phyloP scores from a whole-genome alignment of 1,284 basidiomycete genomes.

The Moniliophthora roreri region DNA sequence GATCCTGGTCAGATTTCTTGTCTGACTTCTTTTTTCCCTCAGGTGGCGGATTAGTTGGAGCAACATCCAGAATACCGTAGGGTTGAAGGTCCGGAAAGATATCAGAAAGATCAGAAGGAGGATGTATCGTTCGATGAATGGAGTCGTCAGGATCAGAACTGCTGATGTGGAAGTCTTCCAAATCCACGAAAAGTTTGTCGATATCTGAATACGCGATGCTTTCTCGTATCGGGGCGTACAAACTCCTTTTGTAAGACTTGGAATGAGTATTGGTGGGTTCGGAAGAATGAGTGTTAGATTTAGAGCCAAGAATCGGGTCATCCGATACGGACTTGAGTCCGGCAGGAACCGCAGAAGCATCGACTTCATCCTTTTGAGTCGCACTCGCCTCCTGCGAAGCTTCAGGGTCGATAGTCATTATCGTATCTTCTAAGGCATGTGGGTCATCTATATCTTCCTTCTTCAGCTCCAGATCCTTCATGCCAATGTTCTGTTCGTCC shows the following conservation, averaged over 20 bases:
- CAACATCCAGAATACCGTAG: slow-evolving; percentile 50
- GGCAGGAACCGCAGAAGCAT: background rate
- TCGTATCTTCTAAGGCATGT: slow-evolving; percentile 39
- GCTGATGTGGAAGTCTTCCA: slow-evolving; percentile 43
- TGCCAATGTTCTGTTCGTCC: slow-evolving; percentile 25
- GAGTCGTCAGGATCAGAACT: slow-evolving; percentile 38
- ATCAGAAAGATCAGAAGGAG: slow-evolving; percentile 49
- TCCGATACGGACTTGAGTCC: slow-evolving; percentile 38
- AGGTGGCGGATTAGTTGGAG: slow-evolving; percentile 26
- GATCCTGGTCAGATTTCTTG: slow-evolving; percentile 60
- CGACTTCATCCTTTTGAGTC: background rate
- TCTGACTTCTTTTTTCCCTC: slow-evolving; percentile 57
- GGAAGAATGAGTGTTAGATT: slow-evolving; percentile 34
- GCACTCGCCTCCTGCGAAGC: slow-evolving; percentile 1
- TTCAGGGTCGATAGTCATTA: slow-evolving; percentile 31
- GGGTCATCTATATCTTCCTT: slow-evolving; percentile 63
- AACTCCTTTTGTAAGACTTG: slow-evolving; percentile 35
- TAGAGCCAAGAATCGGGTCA: slow-evolving; percentile 51
- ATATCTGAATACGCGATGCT: slow-evolving; percentile 56
- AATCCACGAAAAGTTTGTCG: slow-evolving; percentile 59
- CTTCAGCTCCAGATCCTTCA: slow-evolving; percentile 49
- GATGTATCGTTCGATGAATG: slow-evolving; percentile 29
- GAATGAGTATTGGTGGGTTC: slow-evolving; percentile 30
- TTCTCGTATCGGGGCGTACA: slow-evolving; percentile 58
- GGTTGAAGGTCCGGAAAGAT: slow-evolving; percentile 68